A percentile compares a stretch with the other conserved stretches of the same genome.
phyloP scores from a whole-genome alignment of 2,329 filamentous ascomycete genomes.

The Nothopassalora personata region DNA sequence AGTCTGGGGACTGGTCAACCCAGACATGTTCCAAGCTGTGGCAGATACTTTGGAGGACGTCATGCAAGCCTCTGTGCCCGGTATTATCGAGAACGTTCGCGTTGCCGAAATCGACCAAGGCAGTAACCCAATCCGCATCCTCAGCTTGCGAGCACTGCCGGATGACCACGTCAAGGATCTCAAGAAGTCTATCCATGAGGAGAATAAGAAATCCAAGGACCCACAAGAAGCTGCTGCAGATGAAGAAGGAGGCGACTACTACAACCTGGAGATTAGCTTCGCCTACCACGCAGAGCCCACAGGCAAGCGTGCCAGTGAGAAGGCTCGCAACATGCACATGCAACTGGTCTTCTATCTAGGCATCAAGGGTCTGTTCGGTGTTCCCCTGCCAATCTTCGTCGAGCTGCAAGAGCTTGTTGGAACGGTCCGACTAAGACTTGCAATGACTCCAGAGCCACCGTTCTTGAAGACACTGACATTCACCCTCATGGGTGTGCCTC shows the following conservation, averaged over 20 bases:
- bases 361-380: constrained; percentile 79
- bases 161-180: constrained; percentile 74
- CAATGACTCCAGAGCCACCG: constrained; percentile 83
- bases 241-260: constrained; percentile 85
- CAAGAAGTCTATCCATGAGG: constrained; percentile 71
- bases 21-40: constrained; percentile 86
- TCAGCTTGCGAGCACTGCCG: constrained; percentile 80
- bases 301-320: constrained; percentile 61
- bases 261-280: constrained; percentile 85
- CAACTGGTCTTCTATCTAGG: constrained; percentile 91
- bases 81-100: constrained; percentile 87
- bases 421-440: constrained; percentile 74
- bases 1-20: constrained; percentile 87
- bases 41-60: constrained; percentile 94
- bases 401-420: constrained; percentile 88
- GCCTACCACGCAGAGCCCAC: constrained; percentile 85
- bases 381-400: constrained; percentile 81
- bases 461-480: constrained; percentile 90
- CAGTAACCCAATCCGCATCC: constrained; percentile 78
- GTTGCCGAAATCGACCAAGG: constrained; percentile 94
- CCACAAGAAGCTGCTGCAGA: constrained; percentile 81
- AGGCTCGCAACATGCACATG: constrained; percentile 95
- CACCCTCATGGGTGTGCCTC: constrained; percentile 88
- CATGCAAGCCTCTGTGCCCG: constrained; percentile 91
- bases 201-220: constrained; percentile 76